Percentiles rank a stretch among this genome's conserved stretches.
These are phyloP conservation scores for Hemileccinum impolitum DNA, from an alignment of 768 basidiomycete genomes.

Conservation along the genomic window DNA sequence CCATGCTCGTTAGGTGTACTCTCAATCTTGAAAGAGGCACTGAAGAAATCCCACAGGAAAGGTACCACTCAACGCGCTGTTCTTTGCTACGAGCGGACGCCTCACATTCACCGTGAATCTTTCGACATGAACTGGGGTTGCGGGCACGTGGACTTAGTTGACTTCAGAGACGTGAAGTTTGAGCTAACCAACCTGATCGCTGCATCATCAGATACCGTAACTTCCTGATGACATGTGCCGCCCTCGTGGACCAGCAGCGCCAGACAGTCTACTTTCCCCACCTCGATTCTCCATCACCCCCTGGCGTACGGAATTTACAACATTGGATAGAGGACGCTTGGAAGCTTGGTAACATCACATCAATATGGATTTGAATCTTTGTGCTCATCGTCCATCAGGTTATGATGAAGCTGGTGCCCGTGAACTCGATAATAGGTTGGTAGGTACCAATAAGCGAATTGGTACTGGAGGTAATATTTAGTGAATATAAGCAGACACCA, in stretches of 20 bases:
- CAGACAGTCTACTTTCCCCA: constrained; percentile 63
- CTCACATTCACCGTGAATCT: constrained; percentile 53
- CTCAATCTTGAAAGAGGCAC: constrained; percentile 52
- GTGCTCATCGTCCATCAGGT: constrained; percentile 36
- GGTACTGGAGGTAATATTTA: constrained; percentile 64
- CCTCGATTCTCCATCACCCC: constrained; percentile 54
- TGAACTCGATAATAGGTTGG: constrained; percentile 49
- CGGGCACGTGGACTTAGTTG: constrained; percentile 43
- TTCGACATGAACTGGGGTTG: constrained; percentile 77
- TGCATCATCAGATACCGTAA: constrained; percentile 66
- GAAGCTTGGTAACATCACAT: constrained; percentile 47
- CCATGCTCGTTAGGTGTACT: constrained; percentile 51
- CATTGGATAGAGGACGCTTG: constrained; percentile 81
- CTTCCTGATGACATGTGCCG: constrained; percentile 73
- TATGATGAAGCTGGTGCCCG: constrained; percentile 69
- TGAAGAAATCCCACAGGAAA: constrained; percentile 49
- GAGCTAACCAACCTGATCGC: background rate
- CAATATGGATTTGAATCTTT: background rate
- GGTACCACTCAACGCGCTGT: constrained; percentile 53
- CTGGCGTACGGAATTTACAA: constrained; percentile 74
- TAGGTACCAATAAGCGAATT: constrained; percentile 69
- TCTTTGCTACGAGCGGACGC: constrained; percentile 59
- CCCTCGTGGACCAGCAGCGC: constrained; percentile 61
- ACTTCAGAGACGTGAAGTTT: constrained; percentile 3
- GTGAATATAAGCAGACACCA: background rate